Conservation (phyloP, 805 yeast species). For the Suhomyces prunicola region DNA sequence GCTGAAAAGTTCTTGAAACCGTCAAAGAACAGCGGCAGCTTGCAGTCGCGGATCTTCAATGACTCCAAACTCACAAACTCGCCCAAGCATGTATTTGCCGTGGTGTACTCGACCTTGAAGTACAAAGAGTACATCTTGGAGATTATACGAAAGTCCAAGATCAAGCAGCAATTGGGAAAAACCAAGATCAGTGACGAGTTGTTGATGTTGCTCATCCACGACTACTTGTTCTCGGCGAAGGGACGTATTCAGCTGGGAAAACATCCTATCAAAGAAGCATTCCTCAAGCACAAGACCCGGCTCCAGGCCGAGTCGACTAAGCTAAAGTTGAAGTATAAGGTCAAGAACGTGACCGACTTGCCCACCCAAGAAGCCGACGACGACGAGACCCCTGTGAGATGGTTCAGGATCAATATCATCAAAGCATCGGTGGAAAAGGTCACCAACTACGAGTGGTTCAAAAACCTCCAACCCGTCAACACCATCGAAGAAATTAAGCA, state of each 20-base stretch:
- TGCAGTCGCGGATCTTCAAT: constrained; percentile 39
- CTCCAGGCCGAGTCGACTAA: constrained; percentile 78
- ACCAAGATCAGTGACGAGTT: constrained; percentile 49
- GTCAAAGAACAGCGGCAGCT: constrained; percentile 24
- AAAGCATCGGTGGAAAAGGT: constrained; percentile 42
- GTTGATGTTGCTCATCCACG: constrained; percentile 72
- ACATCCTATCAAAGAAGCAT: constrained; percentile 77
- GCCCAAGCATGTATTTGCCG: constrained; percentile 84
- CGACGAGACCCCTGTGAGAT: constrained; percentile 71
- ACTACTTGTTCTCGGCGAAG: constrained; percentile 66
- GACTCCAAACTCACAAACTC: constrained; percentile 38
- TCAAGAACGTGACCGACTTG: constrained; percentile 49
- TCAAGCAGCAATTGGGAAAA: constrained; percentile 45
- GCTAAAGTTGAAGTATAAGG: constrained; percentile 69
- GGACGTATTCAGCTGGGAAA: constrained; percentile 89
- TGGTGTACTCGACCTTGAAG: constrained; percentile 73
- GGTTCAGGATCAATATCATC: constrained; percentile 75
- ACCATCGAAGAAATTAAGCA: constrained; percentile 40
- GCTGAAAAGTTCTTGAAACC: constrained; percentile 37
- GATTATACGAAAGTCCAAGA: constrained; percentile 63
- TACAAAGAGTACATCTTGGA: constrained; percentile 62
- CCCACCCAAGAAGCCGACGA: constrained; percentile 44
- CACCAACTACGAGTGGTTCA: constrained; percentile 34
- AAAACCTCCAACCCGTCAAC: constrained; percentile 45
- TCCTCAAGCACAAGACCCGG: constrained; percentile 75